Evolutionary conservation across 2,329 filamentous ascomycete genomes (phyloP).

Genomic region (Aspergillus novoparasiticus): DNA sequence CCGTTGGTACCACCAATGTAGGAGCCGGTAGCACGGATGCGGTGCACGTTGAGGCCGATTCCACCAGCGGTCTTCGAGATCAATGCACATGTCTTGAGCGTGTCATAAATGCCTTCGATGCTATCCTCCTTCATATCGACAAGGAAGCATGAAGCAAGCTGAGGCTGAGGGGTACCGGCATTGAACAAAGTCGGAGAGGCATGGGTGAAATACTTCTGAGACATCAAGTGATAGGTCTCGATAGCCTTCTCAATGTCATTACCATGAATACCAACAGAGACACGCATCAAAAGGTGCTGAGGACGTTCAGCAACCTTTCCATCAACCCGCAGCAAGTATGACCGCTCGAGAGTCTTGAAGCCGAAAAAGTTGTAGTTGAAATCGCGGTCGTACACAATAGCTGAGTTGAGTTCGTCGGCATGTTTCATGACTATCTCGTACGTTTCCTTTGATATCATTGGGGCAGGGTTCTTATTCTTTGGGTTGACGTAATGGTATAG

Average conservation of each 20-base stretch:
- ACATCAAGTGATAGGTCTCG: slow-evolving; percentile 99
- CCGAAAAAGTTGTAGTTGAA: slow-evolving; percentile 99
- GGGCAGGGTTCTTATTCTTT: slow-evolving; percentile 78
- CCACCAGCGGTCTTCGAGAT: slow-evolving; percentile 99
- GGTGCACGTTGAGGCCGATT: slow-evolving; percentile 94
- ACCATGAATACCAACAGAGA: slow-evolving; percentile 94
- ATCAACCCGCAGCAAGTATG: slow-evolving; percentile 92
- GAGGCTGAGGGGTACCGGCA: slow-evolving; percentile 89
- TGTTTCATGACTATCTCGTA: slow-evolving; percentile 95
- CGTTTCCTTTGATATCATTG: slow-evolving; percentile 91
- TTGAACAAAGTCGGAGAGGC: slow-evolving; percentile 98
- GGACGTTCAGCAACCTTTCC: slow-evolving; percentile 96
- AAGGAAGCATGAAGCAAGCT: slow-evolving; percentile 97
- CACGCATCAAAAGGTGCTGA: slow-evolving; percentile 99
- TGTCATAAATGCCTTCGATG: slow-evolving; percentile 99
- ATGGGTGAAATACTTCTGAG: slow-evolving; percentile 97
- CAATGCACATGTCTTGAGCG: slow-evolving; percentile 98
- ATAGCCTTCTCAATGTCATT: slow-evolving; percentile 92
- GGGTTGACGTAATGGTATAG: slow-evolving; percentile 96
- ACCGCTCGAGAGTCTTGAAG: slow-evolving; percentile 98
- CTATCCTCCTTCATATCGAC: slow-evolving; percentile 99
- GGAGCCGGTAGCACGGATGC: slow-evolving; percentile 94
- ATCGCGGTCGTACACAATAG: slow-evolving; percentile 98
- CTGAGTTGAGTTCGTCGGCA: slow-evolving; percentile 95
- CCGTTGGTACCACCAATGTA: slow-evolving; percentile 99